Evolutionary conservation across 1,284 basidiomycete species (phyloP).

Genomic region (Earliella scabrosa): DNA sequence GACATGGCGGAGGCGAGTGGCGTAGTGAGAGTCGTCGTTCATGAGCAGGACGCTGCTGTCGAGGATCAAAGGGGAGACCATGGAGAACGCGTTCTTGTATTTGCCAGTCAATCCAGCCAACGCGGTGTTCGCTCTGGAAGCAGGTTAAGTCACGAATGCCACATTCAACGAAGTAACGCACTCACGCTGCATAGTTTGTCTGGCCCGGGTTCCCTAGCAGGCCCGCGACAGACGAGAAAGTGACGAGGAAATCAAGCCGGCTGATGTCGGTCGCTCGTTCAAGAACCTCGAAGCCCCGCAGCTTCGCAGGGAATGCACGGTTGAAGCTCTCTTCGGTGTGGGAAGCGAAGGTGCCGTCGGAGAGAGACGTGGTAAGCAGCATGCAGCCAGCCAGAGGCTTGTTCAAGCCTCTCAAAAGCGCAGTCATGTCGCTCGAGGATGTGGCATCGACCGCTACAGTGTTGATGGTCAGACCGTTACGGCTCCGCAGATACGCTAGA

Average conservation of each 20-base stretch:
- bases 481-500: conserved; percentile 35
- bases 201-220: conserved; percentile 44
- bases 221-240: conserved; percentile 41
- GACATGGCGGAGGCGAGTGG: conserved; percentile 29
- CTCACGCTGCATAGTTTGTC: conserved; percentile 43
- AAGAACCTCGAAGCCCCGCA: conserved; percentile 34
- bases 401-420: conserved; percentile 26
- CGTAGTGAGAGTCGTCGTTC: conserved; percentile 5
- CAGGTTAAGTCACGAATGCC: not conserved
- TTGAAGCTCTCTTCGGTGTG: conserved; percentile 37
- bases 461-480: conserved; percentile 33
- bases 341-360: conserved; percentile 37
- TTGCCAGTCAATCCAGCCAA: conserved; percentile 34
- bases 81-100: conserved; percentile 41
- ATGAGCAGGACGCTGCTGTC: conserved; percentile 30
- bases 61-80: conserved; percentile 40
- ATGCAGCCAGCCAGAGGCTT: conserved; percentile 40
- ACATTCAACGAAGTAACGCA: not conserved
- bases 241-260: conserved; percentile 41
- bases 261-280: conserved; percentile 25
- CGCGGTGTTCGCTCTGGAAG: conserved; percentile 41
- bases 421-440: conserved; percentile 22
- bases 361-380: conserved; percentile 38
- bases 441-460: conserved; percentile 38
- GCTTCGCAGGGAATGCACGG: conserved; percentile 35